Percentiles rank a stretch among this genome's conserved stretches.
These are phyloP conservation scores for Coemansia sp. DNA, from an alignment of 192 early-diverging fungal genomes.

Conservation along the genomic window DNA sequence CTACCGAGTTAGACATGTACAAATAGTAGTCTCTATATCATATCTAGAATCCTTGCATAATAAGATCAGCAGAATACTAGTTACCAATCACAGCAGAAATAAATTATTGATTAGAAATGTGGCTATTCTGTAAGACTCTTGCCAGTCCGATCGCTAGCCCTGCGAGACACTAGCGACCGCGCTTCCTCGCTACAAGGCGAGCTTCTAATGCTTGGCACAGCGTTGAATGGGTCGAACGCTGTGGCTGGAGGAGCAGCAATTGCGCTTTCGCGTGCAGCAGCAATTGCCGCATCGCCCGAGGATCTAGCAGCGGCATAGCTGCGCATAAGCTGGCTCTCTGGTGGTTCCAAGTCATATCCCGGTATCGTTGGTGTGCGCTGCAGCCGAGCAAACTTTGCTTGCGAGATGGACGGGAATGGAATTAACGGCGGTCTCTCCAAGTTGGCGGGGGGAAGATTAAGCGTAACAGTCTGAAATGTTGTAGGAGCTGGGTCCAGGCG, in stretches of 20 bases:
- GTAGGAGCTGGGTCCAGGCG: not conserved
- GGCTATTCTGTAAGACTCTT: slow-evolving; percentile 7
- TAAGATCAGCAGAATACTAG: not conserved
- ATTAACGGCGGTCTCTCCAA: not conserved
- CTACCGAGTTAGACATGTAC: not conserved
- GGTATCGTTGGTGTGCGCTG: not conserved
- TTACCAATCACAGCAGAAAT: not conserved
- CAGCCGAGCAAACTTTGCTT: not conserved
- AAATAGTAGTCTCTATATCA: not conserved
- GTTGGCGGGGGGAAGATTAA: not conserved
- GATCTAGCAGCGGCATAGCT: slow-evolving; percentile 31
- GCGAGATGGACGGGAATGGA: slow-evolving; percentile 2
- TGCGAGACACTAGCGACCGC: slow-evolving; percentile 23
- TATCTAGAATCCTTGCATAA: not conserved
- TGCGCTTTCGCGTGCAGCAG: slow-evolving; percentile 31
- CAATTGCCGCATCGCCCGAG: slow-evolving; percentile 42
- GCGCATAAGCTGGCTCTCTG: slow-evolving; percentile 4
- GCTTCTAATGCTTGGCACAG: slow-evolving; percentile 31
- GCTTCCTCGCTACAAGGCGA: slow-evolving; percentile 26
- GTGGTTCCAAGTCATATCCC: slow-evolving; percentile 7
- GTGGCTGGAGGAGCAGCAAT: slow-evolving; percentile 8
- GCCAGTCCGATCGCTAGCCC: slow-evolving; percentile 24
- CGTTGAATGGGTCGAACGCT: slow-evolving; percentile 42
- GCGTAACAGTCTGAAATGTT: not conserved
- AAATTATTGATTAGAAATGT: not conserved